Percentiles rank a stretch among this genome's conserved stretches.
Conservation (phyloP, 306 rosid species). For the Prunus persica region Prunus_persica_NCBIv2 NC_034011.1:23038001-23038500, state of each 20-base stretch:
- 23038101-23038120: slow-evolving; percentile 2
- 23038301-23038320: slow-evolving; percentile 59
- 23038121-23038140: slow-evolving; percentile 16
- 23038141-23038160: slow-evolving; percentile 15
- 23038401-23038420: slow-evolving; percentile 97
- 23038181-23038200: slow-evolving; percentile 85
- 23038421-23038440: slow-evolving; percentile 88
- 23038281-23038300: slow-evolving; percentile 79
- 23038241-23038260: slow-evolving; percentile 71
- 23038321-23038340: slow-evolving; percentile 20
- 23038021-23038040: slow-evolving; percentile 93
- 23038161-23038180: not conserved
- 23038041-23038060: slow-evolving; percentile 91
- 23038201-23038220: slow-evolving; percentile 88
- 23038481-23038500: slow-evolving; percentile 86
- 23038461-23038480: slow-evolving; percentile 80
- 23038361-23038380: slow-evolving; percentile 12
- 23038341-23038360: slow-evolving; percentile 11
- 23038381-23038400: slow-evolving; percentile 83
- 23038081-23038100: slow-evolving; percentile 76
- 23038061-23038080: slow-evolving; percentile 89
- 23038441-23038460: slow-evolving; percentile 93
- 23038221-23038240: slow-evolving; percentile 73
- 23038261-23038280: slow-evolving; percentile 94
- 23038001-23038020: slow-evolving; percentile 95